Base-by-base conservation (phyloP, 306 rosid genomes). In the Neltuma alba region DNA sequence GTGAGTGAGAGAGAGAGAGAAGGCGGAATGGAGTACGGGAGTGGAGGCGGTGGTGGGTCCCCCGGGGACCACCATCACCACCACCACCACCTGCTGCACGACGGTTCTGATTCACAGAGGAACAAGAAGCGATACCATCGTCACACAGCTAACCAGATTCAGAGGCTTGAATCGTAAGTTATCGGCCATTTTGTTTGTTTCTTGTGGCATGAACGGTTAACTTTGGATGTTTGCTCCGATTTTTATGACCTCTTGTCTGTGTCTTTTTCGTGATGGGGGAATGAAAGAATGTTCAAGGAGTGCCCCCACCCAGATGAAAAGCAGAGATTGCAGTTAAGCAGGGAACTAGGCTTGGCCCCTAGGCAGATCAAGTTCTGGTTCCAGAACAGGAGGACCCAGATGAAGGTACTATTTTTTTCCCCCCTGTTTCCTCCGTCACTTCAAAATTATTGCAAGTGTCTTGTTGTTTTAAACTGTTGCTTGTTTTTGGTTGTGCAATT, bases 351-450 rank as follows among this genome's bases (percentile, higher is more conserved):
- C 11, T 86, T 95, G 92, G 97, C 97, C 34, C 99, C 99, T 68
- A 89, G 99, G 52, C 99, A 95, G 86, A 95, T 95, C 94, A 95
- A 95, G 74, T 95, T 95, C 79, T 95, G 99, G 99, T 95, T 95
- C 81, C 99, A 95, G 76, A 95, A 95, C 83, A 82, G 99, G 62
- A 86, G 99, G 83, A 95, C 99, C 81, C 99, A 95, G 88, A 87
- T 91, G 98, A 95, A 95, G 98, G 99, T 91, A 34, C 77, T 52
- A 37, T n/a, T n/a, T 9, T 9, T 41, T 3, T 20, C 2, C 76
- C 47, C 76, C 41, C 21, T 20, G 1, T 78, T 55, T n/a, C n/a
- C n/a, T n/a, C n/a, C n/a, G 0, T 12, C 40, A 36, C 45, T 36
- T 36, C 30, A 9, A 65, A 52, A 52, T 7, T 8, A 16, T 48